phyloP scores from a whole-genome alignment of 169 alveolate genomes.

The Plasmodium falciparum region DNA sequence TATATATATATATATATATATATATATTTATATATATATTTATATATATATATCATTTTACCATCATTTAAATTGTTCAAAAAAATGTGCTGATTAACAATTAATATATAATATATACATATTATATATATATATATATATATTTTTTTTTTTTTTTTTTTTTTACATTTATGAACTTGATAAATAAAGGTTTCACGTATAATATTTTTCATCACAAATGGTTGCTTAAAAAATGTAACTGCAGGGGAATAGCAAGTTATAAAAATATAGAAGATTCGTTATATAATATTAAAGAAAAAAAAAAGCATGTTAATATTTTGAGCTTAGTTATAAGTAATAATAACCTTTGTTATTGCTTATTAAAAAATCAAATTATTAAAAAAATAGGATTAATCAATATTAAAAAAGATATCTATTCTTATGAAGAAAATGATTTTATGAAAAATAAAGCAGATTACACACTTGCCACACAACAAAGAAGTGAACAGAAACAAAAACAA shows the following conservation, averaged over 20 bases:
- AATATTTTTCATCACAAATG: conserved; percentile 16
- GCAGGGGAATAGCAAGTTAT: conserved; percentile 6
- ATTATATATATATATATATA: no score
- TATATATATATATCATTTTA: no score
- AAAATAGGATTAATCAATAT: conserved; percentile 68
- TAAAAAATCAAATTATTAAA: conserved; percentile 68
- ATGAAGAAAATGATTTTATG: conserved; percentile 12
- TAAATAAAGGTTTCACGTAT: conserved; percentile 9
- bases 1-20: no score
- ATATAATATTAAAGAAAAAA: conserved; percentile 30
- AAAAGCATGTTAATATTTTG: conserved; percentile 31
- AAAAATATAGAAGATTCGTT: conserved; percentile 36
- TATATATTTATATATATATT: no score
- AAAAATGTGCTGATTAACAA: no score
- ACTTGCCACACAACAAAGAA: no score
- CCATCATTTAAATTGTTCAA: no score
- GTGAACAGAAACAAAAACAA: no score
- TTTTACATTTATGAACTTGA: conserved; percentile 22
- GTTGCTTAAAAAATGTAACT: conserved; percentile 18
- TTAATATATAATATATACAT: no score
- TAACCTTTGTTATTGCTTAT: conserved; percentile 63
- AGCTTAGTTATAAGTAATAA: conserved; percentile 71
- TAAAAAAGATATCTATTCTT: conserved; percentile 54
- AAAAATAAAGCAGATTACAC: no score
- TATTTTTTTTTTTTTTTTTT: not conserved